A percentile compares a stretch with the other conserved stretches of the same genome.
Evolutionary conservation across 2,329 filamentous ascomycete species (phyloP).

Genomic region (Samsoniella hepiali): DNA sequence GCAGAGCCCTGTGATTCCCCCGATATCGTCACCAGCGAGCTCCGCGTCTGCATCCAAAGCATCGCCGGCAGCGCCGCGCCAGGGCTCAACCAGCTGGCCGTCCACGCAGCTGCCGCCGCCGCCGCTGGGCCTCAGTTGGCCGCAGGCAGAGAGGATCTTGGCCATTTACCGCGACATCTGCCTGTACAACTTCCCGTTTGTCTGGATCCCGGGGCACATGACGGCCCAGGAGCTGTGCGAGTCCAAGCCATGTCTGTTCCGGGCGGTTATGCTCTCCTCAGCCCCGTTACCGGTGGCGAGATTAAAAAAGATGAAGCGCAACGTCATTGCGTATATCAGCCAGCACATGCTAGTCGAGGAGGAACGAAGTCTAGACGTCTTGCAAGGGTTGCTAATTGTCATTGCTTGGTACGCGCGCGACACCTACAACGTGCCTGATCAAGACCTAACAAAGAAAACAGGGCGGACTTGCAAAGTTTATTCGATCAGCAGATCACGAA

Average conservation of each 20-base stretch:
- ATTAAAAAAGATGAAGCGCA: conserved; percentile 39
- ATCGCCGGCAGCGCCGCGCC: conserved; percentile 13
- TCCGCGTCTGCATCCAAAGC: conserved; percentile 2
- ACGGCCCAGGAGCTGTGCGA: conserved; percentile 30
- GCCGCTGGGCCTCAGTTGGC: conserved; percentile 39
- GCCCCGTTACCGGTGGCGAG: conserved; percentile 28
- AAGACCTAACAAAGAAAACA: conserved; percentile 21
- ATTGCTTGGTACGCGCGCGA: conserved; percentile 40
- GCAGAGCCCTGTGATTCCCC: conserved; percentile 5
- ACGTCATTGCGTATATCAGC: conserved; percentile 40
- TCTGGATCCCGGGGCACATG: conserved; percentile 31
- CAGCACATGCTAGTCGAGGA: conserved; percentile 41
- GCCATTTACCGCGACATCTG: conserved; percentile 32
- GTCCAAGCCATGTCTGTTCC: conserved; percentile 39
- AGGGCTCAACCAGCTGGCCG: conserved; percentile 11
- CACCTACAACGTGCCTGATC: not conserved
- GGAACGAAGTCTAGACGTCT: conserved; percentile 40
- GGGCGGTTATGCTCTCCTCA: conserved; percentile 38
- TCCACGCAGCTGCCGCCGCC: conserved; percentile 15
- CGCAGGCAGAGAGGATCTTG: conserved; percentile 35
- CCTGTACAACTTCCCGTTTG: conserved; percentile 38
- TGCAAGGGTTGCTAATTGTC: conserved; percentile 45
- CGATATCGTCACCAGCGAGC: conserved; percentile 18
- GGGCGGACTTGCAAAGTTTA: conserved; percentile 36
- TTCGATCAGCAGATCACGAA: conserved; percentile 36